These are phyloP conservation scores for Prunus mongolica DNA, from an alignment of 306 rosid species.

Conservation along the genomic window DNA sequence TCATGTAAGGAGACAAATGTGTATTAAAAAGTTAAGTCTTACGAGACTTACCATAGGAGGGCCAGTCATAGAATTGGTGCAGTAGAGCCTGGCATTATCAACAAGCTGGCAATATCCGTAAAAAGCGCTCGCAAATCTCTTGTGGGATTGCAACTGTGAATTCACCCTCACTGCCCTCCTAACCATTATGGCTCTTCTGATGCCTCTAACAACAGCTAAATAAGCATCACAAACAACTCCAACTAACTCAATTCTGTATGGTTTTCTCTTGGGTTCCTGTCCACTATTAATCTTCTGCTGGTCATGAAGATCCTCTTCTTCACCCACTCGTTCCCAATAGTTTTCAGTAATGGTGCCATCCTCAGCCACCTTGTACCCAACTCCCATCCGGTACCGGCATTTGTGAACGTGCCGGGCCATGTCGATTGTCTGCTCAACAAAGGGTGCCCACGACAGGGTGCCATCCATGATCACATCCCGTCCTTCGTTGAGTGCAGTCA, in stretches of 20 bases:
- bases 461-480: slow-evolving; percentile 92
- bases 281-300: slow-evolving; percentile 11
- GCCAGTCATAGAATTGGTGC: slow-evolving; percentile 47
- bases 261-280: slow-evolving; percentile 30
- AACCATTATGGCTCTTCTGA: slow-evolving; percentile 80
- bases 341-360: slow-evolving; percentile 66
- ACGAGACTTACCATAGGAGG: slow-evolving; percentile 59
- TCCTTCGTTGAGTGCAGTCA: slow-evolving; percentile 83
- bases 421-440: slow-evolving; percentile 67
- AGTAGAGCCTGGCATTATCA: slow-evolving; percentile 70
- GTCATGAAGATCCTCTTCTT: slow-evolving; percentile 33
- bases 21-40: background rate
- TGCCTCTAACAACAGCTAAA: slow-evolving; percentile 88
- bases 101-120: slow-evolving; percentile 68
- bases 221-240: slow-evolving; percentile 95
- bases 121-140: slow-evolving; percentile 82
- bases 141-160: slow-evolving; percentile 85
- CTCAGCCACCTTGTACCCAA: slow-evolving; percentile 66
- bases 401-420: slow-evolving; percentile 88
- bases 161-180: slow-evolving; percentile 88
- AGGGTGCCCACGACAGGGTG: slow-evolving; percentile 90
- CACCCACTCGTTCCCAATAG: slow-evolving; percentile 69
- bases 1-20: background rate
- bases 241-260: slow-evolving; percentile 86
- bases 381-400: slow-evolving; percentile 72